Evolutionary conservation across 768 basidiomycete genomes (phyloP), one percentile per base, ranked within the genome.

Genomic region (Boletus vermiculosoides): DNA sequence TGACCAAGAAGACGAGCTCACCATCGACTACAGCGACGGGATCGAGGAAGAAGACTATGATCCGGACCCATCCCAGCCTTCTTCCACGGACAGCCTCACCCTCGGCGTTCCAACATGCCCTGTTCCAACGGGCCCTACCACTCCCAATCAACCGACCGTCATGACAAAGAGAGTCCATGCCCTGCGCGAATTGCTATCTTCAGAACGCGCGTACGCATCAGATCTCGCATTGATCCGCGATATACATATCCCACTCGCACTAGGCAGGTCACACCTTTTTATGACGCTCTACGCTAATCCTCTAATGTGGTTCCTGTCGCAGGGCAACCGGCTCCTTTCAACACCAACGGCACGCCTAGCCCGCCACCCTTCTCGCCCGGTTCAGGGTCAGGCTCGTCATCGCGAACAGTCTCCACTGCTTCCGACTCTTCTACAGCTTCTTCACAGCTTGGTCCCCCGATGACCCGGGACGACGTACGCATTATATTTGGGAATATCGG

Each of bases 121-220:
- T 5, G 20, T 45, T 2, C 33, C 52, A 30, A 20, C 60, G 8
- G 45, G 49, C 15, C 55, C 63, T 39, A 42, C 57, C 37, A 64
- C 68, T 13, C 66, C 74, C n/a, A 65, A 72, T 22, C 76, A 60
- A 55, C 70, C 71, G 46, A 57, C 73, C 23, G 53, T 64, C 58
- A 71, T 84, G 65, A 80, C 86, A 28, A 92, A 92, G 73, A 82
- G 92, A 37, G 79, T 83, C 23, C 87, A 93, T 68, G 90, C 90
- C 10, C 75, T 93, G 22, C 81, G 83, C 50, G 92, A 94, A 61
- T 73, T 94, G 28, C 78, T 93, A 45, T 83, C 86, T 12, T 89
- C 88, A 22, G 91, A 94, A 66, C 78, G 88, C 28, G 87, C 88
- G 1, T 92, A 92, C 71, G 86, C 91, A 13, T 85, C 84, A n/a